A percentile compares a stretch with the other conserved stretches of the same genome.
phyloP scores from a whole-genome alignment of 108 stramenopile genomes.

The Cyclotella atomus region DNA sequence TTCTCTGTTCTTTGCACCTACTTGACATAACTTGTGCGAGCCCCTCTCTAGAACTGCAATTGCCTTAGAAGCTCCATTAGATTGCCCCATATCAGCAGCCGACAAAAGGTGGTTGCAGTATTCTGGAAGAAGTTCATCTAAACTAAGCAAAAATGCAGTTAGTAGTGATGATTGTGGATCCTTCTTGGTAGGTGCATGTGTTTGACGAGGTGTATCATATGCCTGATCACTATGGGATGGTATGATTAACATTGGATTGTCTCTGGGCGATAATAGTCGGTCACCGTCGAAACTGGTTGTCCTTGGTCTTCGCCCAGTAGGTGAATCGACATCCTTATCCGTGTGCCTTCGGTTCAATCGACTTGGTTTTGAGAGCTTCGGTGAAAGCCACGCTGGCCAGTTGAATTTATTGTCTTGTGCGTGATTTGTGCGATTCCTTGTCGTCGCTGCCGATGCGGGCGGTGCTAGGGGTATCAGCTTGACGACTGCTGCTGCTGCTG shows the following conservation, averaged over 20 bases:
- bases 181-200: not conserved
- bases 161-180: not conserved
- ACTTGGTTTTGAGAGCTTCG: not conserved
- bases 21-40: not conserved
- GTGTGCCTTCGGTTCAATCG: not conserved
- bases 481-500: no score
- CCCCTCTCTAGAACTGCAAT: constrained; percentile 30
- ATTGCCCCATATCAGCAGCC: constrained; percentile 8
- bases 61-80: constrained; percentile 30
- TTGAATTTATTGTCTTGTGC: not conserved
- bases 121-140: constrained; percentile 38
- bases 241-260: not conserved
- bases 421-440: not conserved
- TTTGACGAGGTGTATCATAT: not conserved
- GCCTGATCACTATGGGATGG: not conserved
- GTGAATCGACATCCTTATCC: not conserved
- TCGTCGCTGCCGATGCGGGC: not conserved
- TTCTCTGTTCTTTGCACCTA: not conserved
- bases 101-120: constrained; percentile 29
- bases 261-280: not conserved
- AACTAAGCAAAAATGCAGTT: constrained; percentile 25
- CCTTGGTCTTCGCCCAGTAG: not conserved
- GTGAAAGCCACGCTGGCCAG: constrained; percentile 3
- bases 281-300: not conserved
- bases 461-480: constrained; percentile 1